Percentiles rank a stretch among this genome's conserved stretches.
phyloP scores from a whole-genome alignment of 2,329 filamentous ascomycete species.

The Simplicillium aogashimaense region DNA sequence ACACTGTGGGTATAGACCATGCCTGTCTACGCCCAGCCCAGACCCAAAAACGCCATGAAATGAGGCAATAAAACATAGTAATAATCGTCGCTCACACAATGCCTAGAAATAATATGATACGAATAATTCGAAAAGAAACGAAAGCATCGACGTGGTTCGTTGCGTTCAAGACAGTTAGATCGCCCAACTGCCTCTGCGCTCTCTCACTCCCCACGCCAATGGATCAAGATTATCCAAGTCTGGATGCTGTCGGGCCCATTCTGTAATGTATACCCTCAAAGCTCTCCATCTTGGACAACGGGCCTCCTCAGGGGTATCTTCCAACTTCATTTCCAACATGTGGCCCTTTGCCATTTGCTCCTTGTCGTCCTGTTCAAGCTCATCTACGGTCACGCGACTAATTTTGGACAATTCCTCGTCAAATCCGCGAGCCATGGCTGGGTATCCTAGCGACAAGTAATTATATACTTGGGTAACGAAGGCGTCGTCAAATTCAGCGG shows the following conservation, averaged over 20 bases:
- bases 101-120: no score
- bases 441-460: conserved; percentile 88
- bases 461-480: conserved; percentile 97
- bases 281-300: conserved; percentile 73
- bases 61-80: no score
- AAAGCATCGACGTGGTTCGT: no score
- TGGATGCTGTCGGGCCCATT: conserved; percentile 86
- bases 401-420: conserved; percentile 82
- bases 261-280: conserved; percentile 69
- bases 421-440: conserved; percentile 70
- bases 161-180: conserved; percentile 27
- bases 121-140: no score
- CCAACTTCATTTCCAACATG: conserved; percentile 47
- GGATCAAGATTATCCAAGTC: conserved; percentile 52
- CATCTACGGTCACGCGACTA: conserved; percentile 55
- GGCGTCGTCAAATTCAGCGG: conserved; percentile 64
- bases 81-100: no score
- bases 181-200: conserved; percentile 63
- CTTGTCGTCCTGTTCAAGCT: conserved; percentile 64
- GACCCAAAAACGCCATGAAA: no score
- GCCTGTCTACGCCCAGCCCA: no score
- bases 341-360: conserved; percentile 57
- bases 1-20: no score
- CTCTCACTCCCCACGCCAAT: conserved; percentile 58
- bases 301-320: conserved; percentile 30